A percentile compares a stretch with the other conserved stretches of the same genome.
phyloP scores from a whole-genome alignment of 352 stramenopile genomes.

The Phytopythium vexans region DNA sequence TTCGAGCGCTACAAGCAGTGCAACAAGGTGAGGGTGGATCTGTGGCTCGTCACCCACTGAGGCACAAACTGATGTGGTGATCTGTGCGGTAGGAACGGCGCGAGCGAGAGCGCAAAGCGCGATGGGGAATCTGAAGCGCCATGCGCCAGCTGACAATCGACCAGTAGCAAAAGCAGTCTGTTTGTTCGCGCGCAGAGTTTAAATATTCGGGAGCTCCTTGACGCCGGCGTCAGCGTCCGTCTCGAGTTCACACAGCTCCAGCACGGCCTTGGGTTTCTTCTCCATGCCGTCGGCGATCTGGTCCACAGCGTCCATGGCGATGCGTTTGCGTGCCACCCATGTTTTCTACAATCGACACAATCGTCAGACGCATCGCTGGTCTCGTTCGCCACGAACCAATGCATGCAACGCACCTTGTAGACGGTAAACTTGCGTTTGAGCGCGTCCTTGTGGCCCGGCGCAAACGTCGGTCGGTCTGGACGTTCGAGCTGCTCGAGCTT shows the following conservation, averaged over 20 bases:
- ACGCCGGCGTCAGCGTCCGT: constrained; percentile 69
- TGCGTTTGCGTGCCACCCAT: constrained; percentile 74
- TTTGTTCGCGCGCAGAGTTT: constrained; percentile 21
- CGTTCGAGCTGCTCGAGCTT: constrained; percentile 52
- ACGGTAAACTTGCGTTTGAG: constrained; percentile 68
- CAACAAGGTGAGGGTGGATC: constrained; percentile 33
- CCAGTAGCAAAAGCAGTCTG: constrained; percentile 5
- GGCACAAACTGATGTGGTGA: no score
- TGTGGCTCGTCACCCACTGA: no score
- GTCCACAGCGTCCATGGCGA: constrained; percentile 74
- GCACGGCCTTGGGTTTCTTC: constrained; percentile 70
- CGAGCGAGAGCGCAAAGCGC: constrained; percentile 35
- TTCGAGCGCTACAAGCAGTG: constrained; percentile 72
- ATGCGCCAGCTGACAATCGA: constrained; percentile 8
- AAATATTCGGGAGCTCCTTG: constrained; percentile 69
- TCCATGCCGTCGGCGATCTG: constrained; percentile 82
- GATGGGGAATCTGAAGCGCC: no score
- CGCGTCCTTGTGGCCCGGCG: constrained; percentile 55
- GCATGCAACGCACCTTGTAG: not conserved
- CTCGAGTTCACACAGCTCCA: constrained; percentile 58
- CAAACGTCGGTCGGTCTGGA: constrained; percentile 33
- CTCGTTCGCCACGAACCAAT: constrained; percentile 1
- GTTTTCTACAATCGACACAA: constrained; percentile 32
- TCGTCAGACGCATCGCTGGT: no score
- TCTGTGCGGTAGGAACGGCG: constrained; percentile 28